Evolutionary conservation across 352 stramenopile species (phyloP).

Genomic region (Globisporangium parvum): DNA sequence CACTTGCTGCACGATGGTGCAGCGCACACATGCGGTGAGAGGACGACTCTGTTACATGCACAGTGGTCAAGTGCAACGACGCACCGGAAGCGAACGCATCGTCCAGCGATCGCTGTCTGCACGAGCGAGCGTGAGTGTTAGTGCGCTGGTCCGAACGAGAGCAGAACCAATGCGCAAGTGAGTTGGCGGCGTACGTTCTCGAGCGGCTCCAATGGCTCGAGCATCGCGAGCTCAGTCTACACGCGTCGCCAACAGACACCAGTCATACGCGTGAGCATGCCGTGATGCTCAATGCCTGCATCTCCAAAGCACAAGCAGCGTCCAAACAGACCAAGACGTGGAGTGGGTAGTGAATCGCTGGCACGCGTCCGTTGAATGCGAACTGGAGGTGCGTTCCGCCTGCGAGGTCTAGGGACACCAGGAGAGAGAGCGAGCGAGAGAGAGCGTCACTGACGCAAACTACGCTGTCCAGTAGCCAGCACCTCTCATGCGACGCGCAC

Average conservation of each 20-base stretch:
- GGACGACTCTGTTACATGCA: background rate
- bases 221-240: slow-evolving; percentile 18
- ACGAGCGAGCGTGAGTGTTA: background rate
- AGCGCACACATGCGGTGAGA: background rate
- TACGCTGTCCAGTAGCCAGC: background rate
- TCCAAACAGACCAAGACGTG: slow-evolving; percentile 27
- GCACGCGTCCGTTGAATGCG: slow-evolving; percentile 33
- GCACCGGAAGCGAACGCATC: slow-evolving; percentile 13
- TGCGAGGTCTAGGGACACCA: slow-evolving; percentile 23
- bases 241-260: background rate
- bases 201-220: slow-evolving; percentile 5
- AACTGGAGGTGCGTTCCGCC: slow-evolving; percentile 43
- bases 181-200: background rate
- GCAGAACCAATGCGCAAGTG: background rate
- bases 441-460: background rate
- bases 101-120: slow-evolving; percentile 6
- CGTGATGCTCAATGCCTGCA: background rate
- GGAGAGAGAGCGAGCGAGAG: background rate
- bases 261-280: background rate
- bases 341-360: slow-evolving; percentile 35
- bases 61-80: background rate
- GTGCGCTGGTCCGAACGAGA: background rate
- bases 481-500: slow-evolving; percentile 5
- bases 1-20: slow-evolving; percentile 15
- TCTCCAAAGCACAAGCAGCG: background rate